phyloP scores from a whole-genome alignment of 2,329 filamentous ascomycete genomes.

The Paecilomyces variotii region DNA sequence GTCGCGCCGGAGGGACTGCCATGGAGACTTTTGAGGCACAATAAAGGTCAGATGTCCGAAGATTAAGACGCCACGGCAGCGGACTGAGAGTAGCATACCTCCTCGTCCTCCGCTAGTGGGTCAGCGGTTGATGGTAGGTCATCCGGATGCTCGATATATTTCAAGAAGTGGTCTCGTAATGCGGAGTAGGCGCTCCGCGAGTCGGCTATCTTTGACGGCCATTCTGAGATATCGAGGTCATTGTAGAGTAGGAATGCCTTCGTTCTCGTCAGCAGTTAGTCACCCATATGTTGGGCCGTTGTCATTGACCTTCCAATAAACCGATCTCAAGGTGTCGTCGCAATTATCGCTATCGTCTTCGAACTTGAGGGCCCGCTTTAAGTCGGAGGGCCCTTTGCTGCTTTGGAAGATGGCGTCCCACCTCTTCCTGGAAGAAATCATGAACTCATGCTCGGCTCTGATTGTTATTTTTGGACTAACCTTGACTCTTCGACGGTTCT shows the following conservation, averaged over 20 bases:
- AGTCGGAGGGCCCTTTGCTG: conserved; percentile 50
- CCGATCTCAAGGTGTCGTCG: conserved; percentile 66
- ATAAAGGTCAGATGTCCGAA: conserved; percentile 13
- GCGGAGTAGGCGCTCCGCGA: conserved; percentile 67
- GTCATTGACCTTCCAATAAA: conserved; percentile 77
- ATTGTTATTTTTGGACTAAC: conserved; percentile 23
- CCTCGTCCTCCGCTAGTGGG: conserved; percentile 74
- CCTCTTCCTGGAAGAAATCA: conserved; percentile 45
- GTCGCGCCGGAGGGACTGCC: conserved; percentile 78
- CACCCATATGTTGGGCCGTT: conserved; percentile 1
- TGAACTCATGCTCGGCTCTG: not conserved
- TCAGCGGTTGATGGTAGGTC: conserved; percentile 67
- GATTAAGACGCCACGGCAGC: conserved; percentile 36
- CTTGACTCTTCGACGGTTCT: conserved; percentile 48
- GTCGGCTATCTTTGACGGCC: conserved; percentile 59
- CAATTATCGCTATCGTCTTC: conserved; percentile 56
- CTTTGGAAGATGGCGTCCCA: conserved; percentile 56
- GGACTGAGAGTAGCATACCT: conserved; percentile 39
- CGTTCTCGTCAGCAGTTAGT: not conserved
- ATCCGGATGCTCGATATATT: conserved; percentile 76
- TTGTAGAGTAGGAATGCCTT: conserved; percentile 77
- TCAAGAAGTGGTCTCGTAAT: conserved; percentile 65
- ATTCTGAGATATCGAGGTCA: conserved; percentile 55
- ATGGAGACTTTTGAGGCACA: conserved; percentile 62
- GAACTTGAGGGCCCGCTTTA: conserved; percentile 57